Conservation (phyloP, 306 rosid genomes). For the Leucaena leucocephala region DNA sequence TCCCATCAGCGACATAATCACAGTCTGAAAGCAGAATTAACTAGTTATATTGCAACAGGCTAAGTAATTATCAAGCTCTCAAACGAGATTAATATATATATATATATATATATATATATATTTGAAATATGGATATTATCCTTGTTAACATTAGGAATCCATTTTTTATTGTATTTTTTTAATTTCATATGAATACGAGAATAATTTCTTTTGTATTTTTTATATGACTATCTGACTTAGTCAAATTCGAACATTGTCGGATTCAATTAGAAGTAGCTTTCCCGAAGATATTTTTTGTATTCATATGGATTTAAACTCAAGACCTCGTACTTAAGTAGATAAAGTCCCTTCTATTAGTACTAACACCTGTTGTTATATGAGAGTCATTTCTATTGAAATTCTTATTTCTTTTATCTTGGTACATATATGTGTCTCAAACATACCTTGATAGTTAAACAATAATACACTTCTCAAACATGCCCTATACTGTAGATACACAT, state of each 20-base stretch:
- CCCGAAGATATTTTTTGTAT: too few species aligned
- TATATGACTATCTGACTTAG: too few species aligned
- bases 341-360: too few species aligned
- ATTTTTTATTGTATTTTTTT: not conserved
- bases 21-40: slow-evolving; percentile 69
- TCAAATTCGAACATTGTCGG: too few species aligned
- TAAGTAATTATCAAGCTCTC: not conserved
- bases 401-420: not conserved
- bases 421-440: not conserved
- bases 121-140: not conserved
- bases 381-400: not conserved
- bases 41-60: slow-evolving; percentile 26
- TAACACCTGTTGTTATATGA: too few species aligned
- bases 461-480: not conserved
- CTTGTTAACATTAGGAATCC: not conserved
- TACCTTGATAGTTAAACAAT: not conserved
- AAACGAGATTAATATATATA: not conserved
- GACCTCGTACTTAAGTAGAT: too few species aligned
- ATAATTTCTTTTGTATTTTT: not conserved
- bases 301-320: too few species aligned
- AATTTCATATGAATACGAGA: not conserved
- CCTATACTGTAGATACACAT: not conserved
- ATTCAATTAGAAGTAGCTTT: too few species aligned
- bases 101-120: too few species aligned
- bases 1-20: slow-evolving; percentile 95